phyloP scores from a whole-genome alignment of 177 flowering plant species.

The Vitis hybrid region DNA sequence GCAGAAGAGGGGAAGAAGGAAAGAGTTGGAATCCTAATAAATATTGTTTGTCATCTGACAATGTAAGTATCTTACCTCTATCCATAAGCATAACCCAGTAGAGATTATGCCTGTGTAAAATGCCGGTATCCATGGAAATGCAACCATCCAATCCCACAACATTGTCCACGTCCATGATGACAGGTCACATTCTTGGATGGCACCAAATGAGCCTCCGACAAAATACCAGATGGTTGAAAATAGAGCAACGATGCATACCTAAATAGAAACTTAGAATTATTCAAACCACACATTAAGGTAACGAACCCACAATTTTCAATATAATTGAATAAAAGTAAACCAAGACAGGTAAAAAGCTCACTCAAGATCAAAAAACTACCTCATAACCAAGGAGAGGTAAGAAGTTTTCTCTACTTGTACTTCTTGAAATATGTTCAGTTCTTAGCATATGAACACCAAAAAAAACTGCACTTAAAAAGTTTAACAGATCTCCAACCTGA shows the following conservation, averaged over 20 bases:
- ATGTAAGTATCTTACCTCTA: slow-evolving; percentile 55
- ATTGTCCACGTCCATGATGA: slow-evolving; percentile 53
- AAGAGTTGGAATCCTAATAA: too few species aligned
- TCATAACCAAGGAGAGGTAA: slow-evolving; percentile 67
- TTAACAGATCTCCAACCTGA: slow-evolving; percentile 86
- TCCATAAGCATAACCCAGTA: slow-evolving; percentile 80
- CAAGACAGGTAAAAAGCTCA: not conserved
- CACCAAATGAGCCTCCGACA: slow-evolving; percentile 37
- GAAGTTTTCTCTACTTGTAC: slow-evolving; percentile 52
- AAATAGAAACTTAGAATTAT: slow-evolving; percentile 9
- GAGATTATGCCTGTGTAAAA: slow-evolving; percentile 81
- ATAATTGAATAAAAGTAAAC: not conserved
- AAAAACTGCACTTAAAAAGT: slow-evolving; percentile 77
- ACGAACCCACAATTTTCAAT: not conserved
- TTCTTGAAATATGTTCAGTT: slow-evolving; percentile 79
- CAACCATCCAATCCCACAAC: slow-evolving; percentile 41
- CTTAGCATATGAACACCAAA: slow-evolving; percentile 91
- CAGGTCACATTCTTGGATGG: slow-evolving; percentile 23
- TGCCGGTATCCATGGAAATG: slow-evolving; percentile 90
- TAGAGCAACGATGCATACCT: slow-evolving; percentile 66
- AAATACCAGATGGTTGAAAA: slow-evolving; percentile 67
- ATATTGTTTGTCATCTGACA: not conserved
- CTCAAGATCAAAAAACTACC: slow-evolving; percentile 24
- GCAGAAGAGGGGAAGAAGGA: not conserved
- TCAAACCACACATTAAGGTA: slow-evolving; percentile 11